A percentile compares a stretch with the other conserved stretches of the same genome.
phyloP scores from a whole-genome alignment of 495 filamentous ascomycete species.

The Podospora pseudocomata region DNA sequence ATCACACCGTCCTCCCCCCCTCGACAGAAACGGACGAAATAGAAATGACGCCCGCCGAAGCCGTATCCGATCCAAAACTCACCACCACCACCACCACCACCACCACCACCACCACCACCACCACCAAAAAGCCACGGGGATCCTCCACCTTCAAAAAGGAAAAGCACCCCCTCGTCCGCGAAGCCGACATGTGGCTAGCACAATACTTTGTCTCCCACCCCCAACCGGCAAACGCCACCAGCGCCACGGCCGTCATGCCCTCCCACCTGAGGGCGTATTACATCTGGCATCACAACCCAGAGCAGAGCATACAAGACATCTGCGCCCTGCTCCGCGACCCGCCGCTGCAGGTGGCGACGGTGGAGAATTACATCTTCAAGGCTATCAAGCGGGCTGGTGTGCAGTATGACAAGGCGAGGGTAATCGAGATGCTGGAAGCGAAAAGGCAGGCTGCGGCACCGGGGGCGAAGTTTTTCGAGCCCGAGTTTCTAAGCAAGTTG shows the following conservation, averaged over 20 bases:
- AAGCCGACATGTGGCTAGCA: slow-evolving; percentile 34
- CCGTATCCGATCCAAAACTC: background rate
- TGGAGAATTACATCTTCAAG: slow-evolving; percentile 48
- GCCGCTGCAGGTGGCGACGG: slow-evolving; percentile 50
- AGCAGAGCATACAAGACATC: slow-evolving; percentile 41
- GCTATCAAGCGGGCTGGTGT: slow-evolving; percentile 41
- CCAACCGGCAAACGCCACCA: background rate
- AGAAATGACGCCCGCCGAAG: slow-evolving; percentile 5
- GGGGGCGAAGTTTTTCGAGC: slow-evolving; percentile 1
- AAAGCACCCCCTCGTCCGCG: slow-evolving; percentile 33
- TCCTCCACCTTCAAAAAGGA: slow-evolving; percentile 5
- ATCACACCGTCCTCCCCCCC: slow-evolving; percentile 15
- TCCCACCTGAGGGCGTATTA: slow-evolving; percentile 56
- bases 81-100: too few species aligned
- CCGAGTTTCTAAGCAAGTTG: background rate
- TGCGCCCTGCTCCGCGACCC: slow-evolving; percentile 53
- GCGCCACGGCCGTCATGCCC: background rate
- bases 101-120: background rate
- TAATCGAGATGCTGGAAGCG: slow-evolving; percentile 32
- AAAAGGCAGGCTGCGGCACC: background rate
- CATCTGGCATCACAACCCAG: slow-evolving; percentile 54
- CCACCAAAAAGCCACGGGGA: background rate
- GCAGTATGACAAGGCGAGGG: slow-evolving; percentile 33
- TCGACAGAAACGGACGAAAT: slow-evolving; percentile 32
- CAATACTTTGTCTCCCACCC: slow-evolving; percentile 31